Percentiles rank a stretch among this genome's conserved stretches.
Evolutionary conservation across 495 filamentous ascomycete species (phyloP).

Genomic region (Achaetomiella virescens): DNA sequence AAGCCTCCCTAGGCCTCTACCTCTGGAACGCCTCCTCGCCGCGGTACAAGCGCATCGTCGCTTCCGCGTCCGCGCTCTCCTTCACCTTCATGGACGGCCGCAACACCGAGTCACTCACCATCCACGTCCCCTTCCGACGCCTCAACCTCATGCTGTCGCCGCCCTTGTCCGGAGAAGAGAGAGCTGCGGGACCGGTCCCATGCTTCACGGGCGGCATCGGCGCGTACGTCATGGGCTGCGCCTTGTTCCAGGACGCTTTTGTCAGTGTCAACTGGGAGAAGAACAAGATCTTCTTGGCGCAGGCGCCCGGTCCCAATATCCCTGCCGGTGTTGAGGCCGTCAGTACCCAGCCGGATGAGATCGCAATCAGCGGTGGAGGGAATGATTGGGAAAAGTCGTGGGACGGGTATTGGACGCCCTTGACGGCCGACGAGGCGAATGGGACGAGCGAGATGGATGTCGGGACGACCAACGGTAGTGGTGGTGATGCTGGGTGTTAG

Average conservation of each 20-base stretch:
- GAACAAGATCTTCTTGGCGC: background rate
- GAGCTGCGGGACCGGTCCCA: background rate
- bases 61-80: background rate
- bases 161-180: background rate
- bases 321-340: background rate
- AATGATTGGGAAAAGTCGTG: conserved; percentile 7
- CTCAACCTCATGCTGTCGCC: conserved; percentile 6
- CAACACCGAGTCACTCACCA: background rate
- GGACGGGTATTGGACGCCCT: background rate
- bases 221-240: background rate
- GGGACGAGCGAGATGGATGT: background rate
- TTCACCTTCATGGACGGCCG: background rate
- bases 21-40: conserved; percentile 6
- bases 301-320: background rate
- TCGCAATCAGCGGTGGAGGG: background rate
- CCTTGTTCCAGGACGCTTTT: conserved; percentile 10
- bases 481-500: background rate
- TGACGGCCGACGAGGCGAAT: background rate
- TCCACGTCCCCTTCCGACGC: conserved; percentile 7
- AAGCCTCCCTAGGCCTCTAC: conserved; percentile 3
- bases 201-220: background rate
- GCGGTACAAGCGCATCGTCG: background rate
- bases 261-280: conserved; percentile 5
- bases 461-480: background rate
- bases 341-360: background rate